Base-by-base conservation (phyloP, 2,329 filamentous ascomycete genomes). In the Epichloe gansuensis region DNA sequence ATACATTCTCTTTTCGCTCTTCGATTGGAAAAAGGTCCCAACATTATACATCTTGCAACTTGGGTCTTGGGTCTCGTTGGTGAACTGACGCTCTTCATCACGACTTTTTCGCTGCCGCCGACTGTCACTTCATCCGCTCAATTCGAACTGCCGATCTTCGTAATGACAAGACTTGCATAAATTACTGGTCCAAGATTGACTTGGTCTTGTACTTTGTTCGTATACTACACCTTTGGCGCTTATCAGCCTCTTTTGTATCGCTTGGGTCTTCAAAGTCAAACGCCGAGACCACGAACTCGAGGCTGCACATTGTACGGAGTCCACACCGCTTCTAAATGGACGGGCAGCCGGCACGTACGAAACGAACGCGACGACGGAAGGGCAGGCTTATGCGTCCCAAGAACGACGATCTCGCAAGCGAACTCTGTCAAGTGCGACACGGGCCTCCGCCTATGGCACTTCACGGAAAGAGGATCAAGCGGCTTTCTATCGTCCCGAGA, bases 401-500 rank as follows among this genome's bases (percentile, higher is more conserved):
- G 51, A 56, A 17, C 66, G 66, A 50, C 65, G 67, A 51, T 59
- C 61, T 17, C 67, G 67, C 48, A 63, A 65, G 31, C 63, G 66
- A 42, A 69, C 68, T 34, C 65, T 66, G 37, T 70, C 67, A 17
- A 70, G 67, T 45, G 71, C 73, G 51, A 68, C 69, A 43, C 68
- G 62, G 53, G 50, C 61, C 4, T 52, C 58, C 59, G 69, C 52
- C 59, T 66, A 46, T 54, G 52, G 55, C 38, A 57, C 51, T 54
- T 54, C 59, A n/a, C 62, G 60, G 39, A 73, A 72, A 56, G 84
- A 88, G 54, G 78, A 81, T 50, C 80, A 81, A 25, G 82, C 85
- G 9, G 88, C 87, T 5, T 97, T 95, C 75, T 94, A 94, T 67
- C 85, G 91, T 60, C 91, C 91, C 2, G 85, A 86, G 39, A 91